These are phyloP conservation scores for Aschersonia sp. DNA, from an alignment of 2,329 filamentous ascomycete species.

Conservation along the genomic window DNA sequence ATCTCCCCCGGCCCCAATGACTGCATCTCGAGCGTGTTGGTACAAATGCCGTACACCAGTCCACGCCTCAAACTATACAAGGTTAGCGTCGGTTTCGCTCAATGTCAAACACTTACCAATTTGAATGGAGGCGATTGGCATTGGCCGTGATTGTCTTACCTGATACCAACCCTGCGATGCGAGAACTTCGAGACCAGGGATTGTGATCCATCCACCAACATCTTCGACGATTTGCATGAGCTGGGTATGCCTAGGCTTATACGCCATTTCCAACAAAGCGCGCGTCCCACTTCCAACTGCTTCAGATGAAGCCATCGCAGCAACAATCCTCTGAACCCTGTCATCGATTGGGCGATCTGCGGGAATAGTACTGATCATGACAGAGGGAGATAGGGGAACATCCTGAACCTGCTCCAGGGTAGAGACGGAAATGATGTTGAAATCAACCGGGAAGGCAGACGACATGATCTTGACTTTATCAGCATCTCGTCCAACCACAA, in stretches of 20 bases:
- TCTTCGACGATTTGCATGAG: slow-evolving; percentile 72
- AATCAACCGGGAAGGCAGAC: slow-evolving; percentile 57
- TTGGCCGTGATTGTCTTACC: slow-evolving; percentile 29
- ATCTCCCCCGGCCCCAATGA: slow-evolving; percentile 21
- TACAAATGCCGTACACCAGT: slow-evolving; percentile 67
- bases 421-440: slow-evolving; percentile 51
- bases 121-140: not conserved
- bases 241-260: slow-evolving; percentile 72
- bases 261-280: slow-evolving; percentile 87
- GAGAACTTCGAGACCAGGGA: slow-evolving; percentile 79
- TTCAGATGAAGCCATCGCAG: slow-evolving; percentile 30
- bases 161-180: slow-evolving; percentile 83
- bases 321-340: slow-evolving; percentile 50
- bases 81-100: not conserved
- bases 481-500: slow-evolving; percentile 66
- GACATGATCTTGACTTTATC: slow-evolving; percentile 54
- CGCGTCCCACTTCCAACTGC: slow-evolving; percentile 22
- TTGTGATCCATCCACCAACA: slow-evolving; percentile 59
- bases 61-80: slow-evolving; percentile 60
- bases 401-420: slow-evolving; percentile 31
- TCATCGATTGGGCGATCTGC: slow-evolving; percentile 72
- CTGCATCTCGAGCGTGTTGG: slow-evolving; percentile 48
- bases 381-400: slow-evolving; percentile 36
- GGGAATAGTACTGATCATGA: slow-evolving; percentile 82
- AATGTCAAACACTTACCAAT: slow-evolving; percentile 1